Percentiles rank a stretch among this genome's conserved stretches.
phyloP scores from a whole-genome alignment of 768 basidiomycete species.

The Calocybe cyanea region DNA sequence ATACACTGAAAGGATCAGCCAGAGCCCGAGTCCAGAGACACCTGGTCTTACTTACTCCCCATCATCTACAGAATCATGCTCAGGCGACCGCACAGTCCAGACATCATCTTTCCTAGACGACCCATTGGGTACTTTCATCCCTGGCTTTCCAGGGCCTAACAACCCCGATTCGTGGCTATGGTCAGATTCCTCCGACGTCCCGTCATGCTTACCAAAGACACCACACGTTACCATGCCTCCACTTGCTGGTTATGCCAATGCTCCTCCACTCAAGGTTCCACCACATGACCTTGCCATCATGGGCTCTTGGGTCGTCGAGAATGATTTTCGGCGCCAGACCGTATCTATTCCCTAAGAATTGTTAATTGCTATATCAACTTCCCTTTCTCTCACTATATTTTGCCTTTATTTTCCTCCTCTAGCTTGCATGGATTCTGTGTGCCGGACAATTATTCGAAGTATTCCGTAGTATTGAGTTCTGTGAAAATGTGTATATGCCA shows the following conservation, averaged over 20 bases:
- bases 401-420: conserved; percentile 13
- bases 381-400: conserved; percentile 15
- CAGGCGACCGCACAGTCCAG: conserved; percentile 53
- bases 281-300: background rate
- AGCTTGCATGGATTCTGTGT: conserved; percentile 13
- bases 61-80: conserved; percentile 54
- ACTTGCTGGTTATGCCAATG: conserved; percentile 1
- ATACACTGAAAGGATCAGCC: conserved; percentile 15
- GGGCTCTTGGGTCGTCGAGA: conserved; percentile 7
- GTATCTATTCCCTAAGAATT: conserved; percentile 1
- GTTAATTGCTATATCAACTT: background rate
- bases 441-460: conserved; percentile 12
- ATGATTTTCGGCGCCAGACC: too few relatives aligned
- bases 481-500: conserved; percentile 9
- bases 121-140: conserved; percentile 18
- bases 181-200: conserved; percentile 13
- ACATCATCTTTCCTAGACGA: conserved; percentile 52
- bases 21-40: conserved; percentile 46
- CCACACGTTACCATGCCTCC: background rate
- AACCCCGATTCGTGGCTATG: conserved; percentile 22
- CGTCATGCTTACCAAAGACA: background rate
- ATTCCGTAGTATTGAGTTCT: conserved; percentile 8
- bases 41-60: conserved; percentile 59
- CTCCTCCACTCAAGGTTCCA: conserved; percentile 2
- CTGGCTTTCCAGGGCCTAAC: conserved; percentile 10